Base-by-base conservation (phyloP, 129 eudicot species). In the Pseudognaphalium luteoalbum region DNA sequence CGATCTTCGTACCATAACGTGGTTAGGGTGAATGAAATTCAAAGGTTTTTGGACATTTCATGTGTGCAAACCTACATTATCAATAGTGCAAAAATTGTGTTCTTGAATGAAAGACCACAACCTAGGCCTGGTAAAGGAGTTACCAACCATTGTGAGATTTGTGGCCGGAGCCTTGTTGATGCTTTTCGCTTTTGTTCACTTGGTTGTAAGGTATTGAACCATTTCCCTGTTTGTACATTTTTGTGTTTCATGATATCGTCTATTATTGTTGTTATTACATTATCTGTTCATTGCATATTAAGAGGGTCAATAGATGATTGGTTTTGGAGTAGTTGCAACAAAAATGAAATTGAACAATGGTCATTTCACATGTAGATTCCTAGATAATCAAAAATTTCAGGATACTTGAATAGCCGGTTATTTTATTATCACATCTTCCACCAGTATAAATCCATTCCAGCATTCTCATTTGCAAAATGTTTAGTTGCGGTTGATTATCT, bases 61-160 rank as follows among this genome's bases (percentile, higher is more conserved):
- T 79, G 87, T 33, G 88, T 87, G n/a, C 91, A 87, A 68, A 84
- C 91, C 6, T 87, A 87, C 81, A 85, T 87, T 44, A 84, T 87
- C 61, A 87, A 87, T 37, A 84, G 91, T 20, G 86, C 88, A 4
- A 84, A 87, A 83, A 84, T 87, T 19, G 83, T 87, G 80, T 84
- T 84, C 71, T 65, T 87, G 71, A 87, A 87, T 21, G 88, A 82
- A 81, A 82, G 91, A 12, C 91, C 91, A 0, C 88, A 84, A 50
- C 88, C 88, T 16, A 82, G 85, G 82, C 86, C 82, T 0, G 89
- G 82, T 44, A 86, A 82, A 68, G 86, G 89, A 32, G 88, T 85
- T 22, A 79, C 86, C 30, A 82, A 82, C 9, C 79, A 78, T 41
- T 85, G 88, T 35, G 86, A 85, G 73, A 70, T 81, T 75, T 85